phyloP scores from a whole-genome alignment of 1,284 basidiomycete species.

The Ceratorhiza oryzae-sativae region DNA sequence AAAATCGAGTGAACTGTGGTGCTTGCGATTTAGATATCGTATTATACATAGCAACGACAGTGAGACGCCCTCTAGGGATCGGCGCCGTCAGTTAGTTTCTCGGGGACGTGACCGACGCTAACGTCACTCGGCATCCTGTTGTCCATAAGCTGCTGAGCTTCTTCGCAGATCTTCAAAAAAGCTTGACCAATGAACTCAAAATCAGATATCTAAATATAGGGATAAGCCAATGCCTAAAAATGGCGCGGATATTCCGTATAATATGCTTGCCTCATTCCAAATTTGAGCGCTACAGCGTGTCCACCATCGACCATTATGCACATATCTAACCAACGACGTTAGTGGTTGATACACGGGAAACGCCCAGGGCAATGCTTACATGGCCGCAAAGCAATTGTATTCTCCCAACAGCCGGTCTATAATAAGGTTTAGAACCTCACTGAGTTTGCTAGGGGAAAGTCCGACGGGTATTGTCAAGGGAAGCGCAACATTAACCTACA shows the following conservation, averaged over 20 bases:
- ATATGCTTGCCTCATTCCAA: constrained; percentile 68
- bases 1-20: too few relatives aligned
- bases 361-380: constrained; percentile 47
- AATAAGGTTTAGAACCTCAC: constrained; percentile 46
- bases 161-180: constrained; percentile 19
- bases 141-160: neutral
- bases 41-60: neutral
- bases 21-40: too few relatives aligned
- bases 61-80: neutral
- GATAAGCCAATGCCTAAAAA: neutral
- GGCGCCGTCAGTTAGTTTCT: neutral
- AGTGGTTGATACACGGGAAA: constrained; percentile 6
- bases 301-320: constrained; percentile 74
- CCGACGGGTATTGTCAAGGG: constrained; percentile 46
- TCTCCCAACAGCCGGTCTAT: constrained; percentile 54
- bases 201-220: neutral
- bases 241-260: neutral
- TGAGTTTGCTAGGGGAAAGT: neutral
- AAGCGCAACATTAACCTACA: constrained; percentile 52
- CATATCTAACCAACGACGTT: constrained; percentile 45
- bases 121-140: neutral
- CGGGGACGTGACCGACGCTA: neutral
- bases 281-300: constrained; percentile 73
- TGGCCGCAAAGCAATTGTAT: constrained; percentile 56
- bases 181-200: constrained; percentile 16